Evolutionary conservation across 148 eudicot species (phyloP).

Genomic region (Vaccinium myrtillus): DNA sequence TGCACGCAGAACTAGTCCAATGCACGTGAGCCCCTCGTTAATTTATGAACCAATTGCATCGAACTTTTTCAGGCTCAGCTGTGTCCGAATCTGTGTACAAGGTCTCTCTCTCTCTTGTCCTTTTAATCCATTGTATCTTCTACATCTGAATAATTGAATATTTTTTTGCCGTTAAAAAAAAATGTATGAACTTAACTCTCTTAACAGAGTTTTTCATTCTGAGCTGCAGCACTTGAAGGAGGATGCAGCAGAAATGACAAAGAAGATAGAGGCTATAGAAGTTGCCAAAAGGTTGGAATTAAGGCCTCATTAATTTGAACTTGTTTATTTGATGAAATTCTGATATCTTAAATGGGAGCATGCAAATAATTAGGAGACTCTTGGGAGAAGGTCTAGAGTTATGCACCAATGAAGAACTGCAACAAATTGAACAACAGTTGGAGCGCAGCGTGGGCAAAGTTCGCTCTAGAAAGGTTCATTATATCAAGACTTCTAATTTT

Average conservation of each 20-base stretch:
- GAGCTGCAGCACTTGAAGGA: conserved; percentile 63
- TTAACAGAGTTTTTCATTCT: not conserved
- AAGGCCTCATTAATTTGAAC: not conserved
- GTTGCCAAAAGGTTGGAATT: conserved; percentile 56
- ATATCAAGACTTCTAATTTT: not conserved
- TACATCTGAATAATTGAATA: no score
- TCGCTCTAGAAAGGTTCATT: conserved; percentile 67
- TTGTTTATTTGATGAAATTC: not conserved
- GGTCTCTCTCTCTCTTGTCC: no score
- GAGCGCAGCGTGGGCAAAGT: conserved; percentile 62
- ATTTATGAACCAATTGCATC: not conserved
- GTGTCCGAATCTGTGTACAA: not conserved
- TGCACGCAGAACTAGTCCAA: no score
- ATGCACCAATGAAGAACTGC: conserved; percentile 71
- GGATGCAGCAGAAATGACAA: conserved; percentile 57
- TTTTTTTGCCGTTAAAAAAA: no score
- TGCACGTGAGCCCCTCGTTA: no score
- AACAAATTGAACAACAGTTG: conserved; percentile 70
- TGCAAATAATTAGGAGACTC: conserved; percentile 44
- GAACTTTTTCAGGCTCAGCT: not conserved
- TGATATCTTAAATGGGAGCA: not conserved
- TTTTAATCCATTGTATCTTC: no score
- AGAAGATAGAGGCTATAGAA: conserved; percentile 77
- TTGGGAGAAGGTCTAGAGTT: conserved; percentile 71
- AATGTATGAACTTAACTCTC: not conserved